Percentiles rank a stretch among this genome's conserved stretches.
Conservation (phyloP, 305 asterid species). For the Fraxinus albicans region DNA sequence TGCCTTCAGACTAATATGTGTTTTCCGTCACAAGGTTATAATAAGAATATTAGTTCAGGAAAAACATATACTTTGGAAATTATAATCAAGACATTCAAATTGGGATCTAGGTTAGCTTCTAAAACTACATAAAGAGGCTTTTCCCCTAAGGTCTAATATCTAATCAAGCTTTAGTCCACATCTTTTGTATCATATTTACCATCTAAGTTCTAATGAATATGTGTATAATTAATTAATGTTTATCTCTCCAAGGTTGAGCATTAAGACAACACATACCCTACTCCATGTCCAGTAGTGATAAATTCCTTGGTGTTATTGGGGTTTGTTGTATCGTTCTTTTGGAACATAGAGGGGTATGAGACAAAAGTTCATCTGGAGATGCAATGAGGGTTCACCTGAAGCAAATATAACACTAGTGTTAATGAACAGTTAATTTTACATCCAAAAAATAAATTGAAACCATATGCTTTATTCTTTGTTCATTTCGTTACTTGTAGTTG, state of each 20-base stretch:
- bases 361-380: neutral
- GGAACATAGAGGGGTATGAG: neutral
- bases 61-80: neutral
- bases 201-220: neutral
- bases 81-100: neutral
- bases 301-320: neutral
- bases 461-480: constrained; percentile 4
- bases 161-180: neutral
- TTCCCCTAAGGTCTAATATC: neutral
- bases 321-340: neutral
- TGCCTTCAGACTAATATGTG: neutral
- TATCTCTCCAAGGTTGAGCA: neutral
- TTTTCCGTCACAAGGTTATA: neutral
- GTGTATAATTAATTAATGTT: neutral
- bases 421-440: constrained; percentile 1
- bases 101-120: neutral
- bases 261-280: neutral
- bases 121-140: neutral
- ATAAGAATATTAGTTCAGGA: neutral
- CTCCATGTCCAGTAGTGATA: neutral
- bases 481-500: neutral
- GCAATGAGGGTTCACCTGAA: constrained; percentile 5
- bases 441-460: neutral
- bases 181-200: neutral
- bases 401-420: neutral